Evolutionary conservation across 2,329 filamentous ascomycete species (phyloP), one percentile per base, ranked within the genome.

Genomic region (Penicillium thymicola): DNA sequence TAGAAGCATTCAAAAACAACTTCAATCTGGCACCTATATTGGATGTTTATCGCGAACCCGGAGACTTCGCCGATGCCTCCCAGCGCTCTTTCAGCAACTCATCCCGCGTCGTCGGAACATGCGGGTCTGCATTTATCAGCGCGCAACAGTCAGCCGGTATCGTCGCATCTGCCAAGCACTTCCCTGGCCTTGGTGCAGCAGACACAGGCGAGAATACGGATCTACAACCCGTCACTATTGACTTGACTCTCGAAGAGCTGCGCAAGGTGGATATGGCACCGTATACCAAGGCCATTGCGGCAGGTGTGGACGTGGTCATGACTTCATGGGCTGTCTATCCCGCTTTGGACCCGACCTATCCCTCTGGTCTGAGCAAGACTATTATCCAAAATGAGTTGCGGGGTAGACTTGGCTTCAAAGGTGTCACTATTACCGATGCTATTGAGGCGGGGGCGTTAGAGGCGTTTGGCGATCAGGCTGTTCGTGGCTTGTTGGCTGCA

Each of bases 341-440:
- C 1, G 54, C 58, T 8, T 44, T 72, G n/a, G 70, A 71, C 28
- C 28, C 62, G 3, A 46, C 61, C 28, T 59, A 59, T 16, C 70
- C 68, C 9, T 61, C 68, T 0, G 69, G 67, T 10, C 21, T 70
- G 38, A 70, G 67, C 44, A 50, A 59, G 44, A 55, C 59, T 3
- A 70, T 64, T 61, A 51, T 72, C 6, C 60, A 68, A 27, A 51
- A 57, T 4, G 67, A 70, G 28, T 53, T 72, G 21, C 53, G 67
- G 25, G 58, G 34, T 5, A 50, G 67, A 27, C 48, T 71, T 38
- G 64, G 65, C 0, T 72, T 69, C 42, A 53, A 54, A 32, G 70
- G 68, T 7, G 66, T 70, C 1, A 71, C 67, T 4, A 67, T 72
- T n/a, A 70, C 63, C 7, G 70, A 71, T 59, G 68, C 67, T 5